Evolutionary conservation across 2,329 filamentous ascomycete species (phyloP).

Genomic region (Lachnellula subtilissima): DNA sequence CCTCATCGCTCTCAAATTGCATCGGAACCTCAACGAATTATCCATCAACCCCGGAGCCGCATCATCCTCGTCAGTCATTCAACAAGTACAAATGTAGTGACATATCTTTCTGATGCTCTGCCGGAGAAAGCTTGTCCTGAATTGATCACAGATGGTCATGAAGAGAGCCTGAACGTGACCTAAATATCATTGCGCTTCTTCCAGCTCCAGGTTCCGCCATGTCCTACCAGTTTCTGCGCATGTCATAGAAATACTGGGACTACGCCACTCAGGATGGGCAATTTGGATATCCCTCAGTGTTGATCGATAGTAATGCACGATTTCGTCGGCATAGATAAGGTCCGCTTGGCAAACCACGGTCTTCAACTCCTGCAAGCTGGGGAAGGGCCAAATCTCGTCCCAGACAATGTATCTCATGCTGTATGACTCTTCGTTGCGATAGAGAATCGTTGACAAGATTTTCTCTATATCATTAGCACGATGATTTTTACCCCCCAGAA

Average conservation of each 20-base stretch:
- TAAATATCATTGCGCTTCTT: not conserved
- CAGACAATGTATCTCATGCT: conserved; percentile 15
- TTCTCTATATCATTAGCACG: conserved; percentile 15
- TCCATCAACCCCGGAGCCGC: no score
- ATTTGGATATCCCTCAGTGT: conserved; percentile 5
- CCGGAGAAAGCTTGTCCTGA: no score
- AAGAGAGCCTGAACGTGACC: no score
- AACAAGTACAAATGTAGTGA: no score
- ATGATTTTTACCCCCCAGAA: conserved; percentile 14
- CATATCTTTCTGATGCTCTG: no score
- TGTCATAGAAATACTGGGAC: conserved; percentile 8
- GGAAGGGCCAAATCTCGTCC: conserved; percentile 17
- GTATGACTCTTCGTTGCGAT: conserved; percentile 15
- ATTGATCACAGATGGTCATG: no score
- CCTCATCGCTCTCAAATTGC: no score
- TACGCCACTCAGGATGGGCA: conserved; percentile 10
- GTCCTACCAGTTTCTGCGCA: conserved; percentile 1
- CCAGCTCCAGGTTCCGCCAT: conserved; percentile 6
- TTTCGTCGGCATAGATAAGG: not conserved
- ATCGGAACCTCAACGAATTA: no score
- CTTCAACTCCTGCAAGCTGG: conserved; percentile 14
- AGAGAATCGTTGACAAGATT: conserved; percentile 14
- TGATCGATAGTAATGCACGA: conserved; percentile 5
- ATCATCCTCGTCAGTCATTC: no score
- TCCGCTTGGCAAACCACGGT: conserved; percentile 14